phyloP scores from a whole-genome alignment of 2,329 filamentous ascomycete species.

The Pestalotiopsis sp. region DNA sequence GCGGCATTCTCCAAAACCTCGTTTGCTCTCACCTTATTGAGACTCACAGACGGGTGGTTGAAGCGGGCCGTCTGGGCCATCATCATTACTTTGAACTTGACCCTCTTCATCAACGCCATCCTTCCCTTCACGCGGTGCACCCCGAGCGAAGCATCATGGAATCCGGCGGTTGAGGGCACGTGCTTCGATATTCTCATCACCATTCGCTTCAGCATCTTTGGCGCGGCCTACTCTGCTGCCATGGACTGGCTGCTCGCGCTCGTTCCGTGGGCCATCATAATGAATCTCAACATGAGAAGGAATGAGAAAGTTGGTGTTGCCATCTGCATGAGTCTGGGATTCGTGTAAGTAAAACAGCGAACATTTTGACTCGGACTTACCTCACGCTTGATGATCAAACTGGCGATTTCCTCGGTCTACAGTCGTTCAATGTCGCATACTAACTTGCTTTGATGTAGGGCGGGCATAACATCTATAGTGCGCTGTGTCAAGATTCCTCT shows the following conservation, averaged over 20 bases:
- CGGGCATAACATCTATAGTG: conserved; percentile 21
- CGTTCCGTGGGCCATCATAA: conserved; percentile 40
- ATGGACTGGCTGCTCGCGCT: conserved; percentile 40
- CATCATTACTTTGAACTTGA: conserved; percentile 32
- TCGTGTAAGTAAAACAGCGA: conserved; percentile 26
- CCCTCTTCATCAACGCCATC: conserved; percentile 25
- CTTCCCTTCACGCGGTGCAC: conserved; percentile 25
- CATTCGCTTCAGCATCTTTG: conserved; percentile 23
- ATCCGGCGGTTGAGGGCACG: conserved; percentile 14
- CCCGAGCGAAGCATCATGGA: conserved; percentile 18
- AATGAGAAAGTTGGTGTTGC: conserved; percentile 40
- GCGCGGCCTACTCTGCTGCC: conserved; percentile 28
- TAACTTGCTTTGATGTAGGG: conserved; percentile 13
- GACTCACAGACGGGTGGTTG: conserved; percentile 30
- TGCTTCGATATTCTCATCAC: conserved; percentile 21
- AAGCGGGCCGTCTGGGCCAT: conserved; percentile 33
- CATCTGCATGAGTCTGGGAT: conserved; percentile 38
- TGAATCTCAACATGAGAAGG: conserved; percentile 36
- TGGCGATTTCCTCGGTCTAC: too few relatives aligned
- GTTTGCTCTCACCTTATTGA: conserved; percentile 38
- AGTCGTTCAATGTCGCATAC: background rate
- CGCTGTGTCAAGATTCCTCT: conserved; percentile 20
- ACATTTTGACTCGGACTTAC: background rate
- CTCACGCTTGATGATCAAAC: background rate
- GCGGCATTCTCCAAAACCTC: conserved; percentile 42